Evolutionary conservation across 2,329 filamentous ascomycete species (phyloP), one percentile per base, ranked within the genome.

Genomic region (Aureobasidium pullulans): DNA sequence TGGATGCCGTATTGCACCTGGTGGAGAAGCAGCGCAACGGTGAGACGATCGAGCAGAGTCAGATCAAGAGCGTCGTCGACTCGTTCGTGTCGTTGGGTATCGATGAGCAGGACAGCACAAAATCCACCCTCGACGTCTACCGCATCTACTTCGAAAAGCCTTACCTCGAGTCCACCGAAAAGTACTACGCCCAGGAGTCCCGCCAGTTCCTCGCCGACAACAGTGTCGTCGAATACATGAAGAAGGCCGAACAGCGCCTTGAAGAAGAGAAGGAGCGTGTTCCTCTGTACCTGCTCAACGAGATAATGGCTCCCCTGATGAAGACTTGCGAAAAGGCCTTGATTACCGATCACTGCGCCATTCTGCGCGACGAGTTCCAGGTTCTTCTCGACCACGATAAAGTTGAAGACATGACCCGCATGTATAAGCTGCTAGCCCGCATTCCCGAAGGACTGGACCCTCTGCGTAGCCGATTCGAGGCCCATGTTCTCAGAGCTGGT

Each of bases 141-240:
- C 85, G 92, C 66, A 86, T 82, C 72, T 89, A 91, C 76, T 99
- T 99, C 70, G 93, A 99, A 76, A 84, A 83, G 68, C 94, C 95
- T 0, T 99, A 96, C 81, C 81, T 99, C 56, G 81, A 82, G 6
- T 90, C 91, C 3, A 99, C 94, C 9, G 84, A 83, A 66, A 77
- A 81, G 32, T 99, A 96, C 76, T 99, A 99, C 73, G 82, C 90
- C 66, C 86, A 88, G 47, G 95, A 99, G 73, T 97, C 94, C 19
- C 90, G 90, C 67, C 88, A 91, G 64, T 99, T 99, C 70, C 85
- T 99, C 36, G 89, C 91, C 10, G 93, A 97, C 73, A 99, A 99
- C 72, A 96, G 89, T 64, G 91, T 99, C 4, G 92, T 99, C 36
- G 94, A 99, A 71, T 99, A 97, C 76, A 97, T 99, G 94, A 97